Base-by-base conservation (phyloP, 495 filamentous ascomycete species). In the Cercophora samala region DNA sequence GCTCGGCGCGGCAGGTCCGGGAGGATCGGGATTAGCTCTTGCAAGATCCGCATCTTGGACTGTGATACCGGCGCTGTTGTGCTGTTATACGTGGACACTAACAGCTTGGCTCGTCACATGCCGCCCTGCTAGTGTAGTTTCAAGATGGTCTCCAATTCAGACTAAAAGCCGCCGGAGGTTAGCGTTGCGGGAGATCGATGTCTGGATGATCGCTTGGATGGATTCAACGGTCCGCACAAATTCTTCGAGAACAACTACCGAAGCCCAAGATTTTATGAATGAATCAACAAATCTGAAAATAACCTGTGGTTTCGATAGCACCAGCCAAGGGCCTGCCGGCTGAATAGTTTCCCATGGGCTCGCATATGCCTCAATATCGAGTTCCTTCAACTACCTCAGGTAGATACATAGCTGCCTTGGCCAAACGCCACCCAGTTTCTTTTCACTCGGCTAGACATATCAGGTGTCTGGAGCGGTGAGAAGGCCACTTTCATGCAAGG, bases 11-110 rank as follows among this genome's bases (percentile, higher is more conserved):
- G 53, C 59, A 70, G 59, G 68, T 42, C 53, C 55, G 32, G 65
- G 52, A 64, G 53, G 53, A 70, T 67, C 65, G 62, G 59, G 68
- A 51, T 62, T 67, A 67, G 68, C 63, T 62, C 63, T 18, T 56
- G 53, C 53, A 56, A 13, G 19, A 46, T 13, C 53, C n/a, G 8
- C 37, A 46, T 46, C 11, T 46, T 46, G 9, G 58, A 60, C 29
- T 26, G 58, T 60, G 58, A 23, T 26, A 3, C 37, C 37, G 37
- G 37, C 37, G 37, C 37, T 9, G 37, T 18, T 17, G 37, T 46
- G 37, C 11, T 46, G 37, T 46, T 46, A 46, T 46, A 46, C 37
- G 9, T 62, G 60, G 60, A 19, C 3, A 15, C 26, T 25, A 29
- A 19, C 11, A 32, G 26, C 26, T 62, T 62, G 29, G 29, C 60